Evolutionary conservation across 495 filamentous ascomycete species (phyloP), one percentile per base, ranked within the genome.

Genomic region (Aspergillus steynii): DNA sequence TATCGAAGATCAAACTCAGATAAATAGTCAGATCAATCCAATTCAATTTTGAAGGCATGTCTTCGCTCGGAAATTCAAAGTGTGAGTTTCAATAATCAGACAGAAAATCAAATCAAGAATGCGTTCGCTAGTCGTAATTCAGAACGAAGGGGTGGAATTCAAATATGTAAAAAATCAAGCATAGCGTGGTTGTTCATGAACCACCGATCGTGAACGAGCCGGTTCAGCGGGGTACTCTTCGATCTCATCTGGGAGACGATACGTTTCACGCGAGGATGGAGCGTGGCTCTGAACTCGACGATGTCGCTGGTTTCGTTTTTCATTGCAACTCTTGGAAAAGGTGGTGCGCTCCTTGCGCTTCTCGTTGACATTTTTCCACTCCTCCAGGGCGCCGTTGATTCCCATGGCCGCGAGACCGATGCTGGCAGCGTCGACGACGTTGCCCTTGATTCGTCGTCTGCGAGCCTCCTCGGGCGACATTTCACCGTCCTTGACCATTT

Each of bases 351-450:
- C 81, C 61, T 83, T 78, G 37, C 84, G 77, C 67, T 87, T 80
- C 72, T 88, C 81, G 45, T 84, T 80, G 63, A 84, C 85, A 61
- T 88, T 82, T 70, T 87, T 83, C 87, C 87, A 90, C 71, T 93
- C 90, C 3, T 82, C 82, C 63, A 92, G 80, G 48, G 91, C 92
- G 37, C 89, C 87, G 74, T 92, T 93, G 80, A 96, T 89, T 69
- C 93, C 91, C 34, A 96, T 78, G 3, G 90, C 91, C 12, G 92
- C 92, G 53, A 97, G 88, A 63, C 92, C 91, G 1, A 96, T 79
- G 42, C 88, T 88, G 2, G 91, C 88, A 10, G 86, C 85, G 71
- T 96, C 91, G 70, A 89, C 84, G 53, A 92, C 63, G 57, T 88
- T 80, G 20, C 88, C 88, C 71, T 90, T 96, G 10, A 85, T 83